Evolutionary conservation across 306 rosid species (phyloP), one percentile per base, ranked within the genome.

Genomic region (barrel medic (Medicago truncatula)): DNA sequence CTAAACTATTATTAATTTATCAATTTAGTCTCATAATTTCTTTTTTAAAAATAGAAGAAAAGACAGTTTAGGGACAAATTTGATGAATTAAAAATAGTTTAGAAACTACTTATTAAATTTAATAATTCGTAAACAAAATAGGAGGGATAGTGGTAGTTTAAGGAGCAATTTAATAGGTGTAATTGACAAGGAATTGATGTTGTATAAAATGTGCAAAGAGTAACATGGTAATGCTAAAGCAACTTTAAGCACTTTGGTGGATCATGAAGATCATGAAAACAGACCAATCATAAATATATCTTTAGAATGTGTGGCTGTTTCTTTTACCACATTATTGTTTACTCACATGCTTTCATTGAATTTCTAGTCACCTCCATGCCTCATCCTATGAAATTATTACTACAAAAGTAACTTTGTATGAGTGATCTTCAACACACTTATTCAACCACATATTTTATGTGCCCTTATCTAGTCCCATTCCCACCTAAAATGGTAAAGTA

Each of bases 361-460:
- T 39, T 31, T 12, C 71, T 66, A 62, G 83, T 67, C 71, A 73
- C 71, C 12, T 57, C n/a, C 65, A 69, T 9, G 38, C 76, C 83
- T 69, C 74, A 74, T 63, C 65, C 20, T 3, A 43, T 74, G 34
- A 44, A 74, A 78, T 83, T 73, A 83, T 83, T 74, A 75, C 81
- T 61, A 61, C 62, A 50, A 67, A 73, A 66, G 70, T 77, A 20
- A 54, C 28, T 54, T 54, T 54, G 13, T 9, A 17, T 18, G 5
- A 50, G 2, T 9, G 61, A 54, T 54, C 28, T 54, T 54, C 31
- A 17, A 18, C 71, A 49, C 68, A 53, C 74, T 64, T 31, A 40
- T 73, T 70, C 83, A 74, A 17, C 34, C 69, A 60, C 40, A 53
- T 23, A 75, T 75, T 81, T 81, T 75, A 41, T 69, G 62, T 52